Evolutionary conservation across 805 yeast genomes (phyloP).

Genomic region (Candida orba): DNA sequence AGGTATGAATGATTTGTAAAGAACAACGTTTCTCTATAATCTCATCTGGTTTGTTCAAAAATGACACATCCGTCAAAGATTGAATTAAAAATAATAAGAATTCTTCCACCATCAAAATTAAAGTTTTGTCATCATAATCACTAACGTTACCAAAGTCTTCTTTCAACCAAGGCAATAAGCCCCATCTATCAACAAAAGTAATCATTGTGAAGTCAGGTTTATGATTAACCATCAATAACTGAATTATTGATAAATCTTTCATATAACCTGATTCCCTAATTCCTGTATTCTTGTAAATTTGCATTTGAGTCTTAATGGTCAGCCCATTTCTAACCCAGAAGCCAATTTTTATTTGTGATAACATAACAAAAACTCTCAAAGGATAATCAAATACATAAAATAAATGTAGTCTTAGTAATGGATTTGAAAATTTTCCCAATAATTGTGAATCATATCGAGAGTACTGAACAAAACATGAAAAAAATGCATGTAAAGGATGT

Average conservation of each 20-base stretch:
- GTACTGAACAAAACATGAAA: constrained; percentile 64
- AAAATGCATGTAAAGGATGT: constrained; percentile 72
- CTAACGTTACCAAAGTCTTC: constrained; percentile 33
- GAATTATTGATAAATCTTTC: constrained; percentile 71
- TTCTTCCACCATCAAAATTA: constrained; percentile 72
- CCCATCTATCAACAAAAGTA: constrained; percentile 66
- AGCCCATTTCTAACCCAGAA: constrained; percentile 94
- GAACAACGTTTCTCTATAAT: constrained; percentile 44
- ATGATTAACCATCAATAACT: constrained; percentile 47
- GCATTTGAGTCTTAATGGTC: constrained; percentile 70
- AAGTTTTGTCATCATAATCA: constrained; percentile 36
- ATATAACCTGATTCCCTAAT: constrained; percentile 77
- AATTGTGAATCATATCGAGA: constrained; percentile 15
- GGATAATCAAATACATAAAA: constrained; percentile 48
- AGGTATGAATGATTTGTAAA: constrained; percentile 71
- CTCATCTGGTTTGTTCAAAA: constrained; percentile 43
- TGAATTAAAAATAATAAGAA: constrained; percentile 62
- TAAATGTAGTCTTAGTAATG: constrained; percentile 4
- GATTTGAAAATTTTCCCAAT: constrained; percentile 4
- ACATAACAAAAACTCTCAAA: constrained; percentile 62
- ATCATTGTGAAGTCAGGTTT: constrained; percentile 50
- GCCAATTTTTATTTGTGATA: constrained; percentile 83
- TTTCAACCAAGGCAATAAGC: constrained; percentile 45
- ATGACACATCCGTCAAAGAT: constrained; percentile 58
- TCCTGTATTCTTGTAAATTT: constrained; percentile 69